phyloP scores from a whole-genome alignment of 1,139 yeast species.

The Wickerhamiella pararugosa region DNA sequence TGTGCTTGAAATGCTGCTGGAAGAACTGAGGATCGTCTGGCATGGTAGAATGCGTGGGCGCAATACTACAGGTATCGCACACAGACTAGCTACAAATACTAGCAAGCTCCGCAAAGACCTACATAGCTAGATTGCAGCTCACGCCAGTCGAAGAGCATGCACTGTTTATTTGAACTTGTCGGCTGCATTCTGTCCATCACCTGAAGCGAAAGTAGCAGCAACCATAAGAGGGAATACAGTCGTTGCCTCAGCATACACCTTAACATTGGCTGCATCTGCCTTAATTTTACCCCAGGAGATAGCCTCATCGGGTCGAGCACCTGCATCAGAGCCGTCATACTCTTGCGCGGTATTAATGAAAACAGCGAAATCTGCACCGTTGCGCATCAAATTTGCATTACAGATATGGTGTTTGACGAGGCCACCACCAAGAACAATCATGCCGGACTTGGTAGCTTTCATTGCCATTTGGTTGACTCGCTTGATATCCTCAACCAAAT shows the following conservation, averaged over 20 bases:
- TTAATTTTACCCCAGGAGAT: slow-evolving; percentile 98
- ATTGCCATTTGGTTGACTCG: slow-evolving; percentile 81
- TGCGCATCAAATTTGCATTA: slow-evolving; percentile 96
- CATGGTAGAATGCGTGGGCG: too few relatives aligned
- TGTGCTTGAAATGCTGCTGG: too few relatives aligned
- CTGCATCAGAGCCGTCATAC: slow-evolving; percentile 97
- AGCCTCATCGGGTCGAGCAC: slow-evolving; percentile 98
- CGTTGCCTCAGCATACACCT: slow-evolving; percentile 94
- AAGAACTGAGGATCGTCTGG: too few relatives aligned
- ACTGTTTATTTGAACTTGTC: slow-evolving; percentile 3
- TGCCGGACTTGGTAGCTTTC: slow-evolving; percentile 93
- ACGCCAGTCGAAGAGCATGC: too few relatives aligned
- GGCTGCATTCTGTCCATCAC: slow-evolving; percentile 8
- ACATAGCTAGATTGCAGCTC: too few relatives aligned
- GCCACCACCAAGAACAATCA: slow-evolving; percentile 95
- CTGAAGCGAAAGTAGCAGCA: slow-evolving; percentile 83
- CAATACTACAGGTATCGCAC: too few relatives aligned
- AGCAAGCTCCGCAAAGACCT: too few relatives aligned
- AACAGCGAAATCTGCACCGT: slow-evolving; percentile 97
- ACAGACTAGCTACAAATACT: too few relatives aligned
- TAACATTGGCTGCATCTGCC: slow-evolving; percentile 80
- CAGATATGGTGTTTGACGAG: slow-evolving; percentile 91
- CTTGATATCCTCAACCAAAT: slow-evolving; percentile 87
- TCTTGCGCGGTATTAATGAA: slow-evolving; percentile 97
- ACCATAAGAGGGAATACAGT: slow-evolving; percentile 90